Evolutionary conservation across 2,329 filamentous ascomycete species (phyloP).

Genomic region (Laburnicola sp.): DNA sequence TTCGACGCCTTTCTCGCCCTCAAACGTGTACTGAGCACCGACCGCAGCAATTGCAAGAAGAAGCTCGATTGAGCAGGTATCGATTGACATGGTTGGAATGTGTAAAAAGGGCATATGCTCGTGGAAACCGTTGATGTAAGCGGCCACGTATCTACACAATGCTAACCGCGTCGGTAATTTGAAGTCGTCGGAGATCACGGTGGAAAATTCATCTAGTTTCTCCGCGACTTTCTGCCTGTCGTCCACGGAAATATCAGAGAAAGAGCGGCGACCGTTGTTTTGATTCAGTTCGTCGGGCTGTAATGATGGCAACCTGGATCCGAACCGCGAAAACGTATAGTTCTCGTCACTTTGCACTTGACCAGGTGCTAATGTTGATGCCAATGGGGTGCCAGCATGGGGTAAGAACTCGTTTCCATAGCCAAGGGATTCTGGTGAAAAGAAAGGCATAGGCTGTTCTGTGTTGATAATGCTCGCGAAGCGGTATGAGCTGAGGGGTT

Average conservation of each 20-base stretch:
- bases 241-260: constrained; percentile 42
- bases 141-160: constrained; percentile 68
- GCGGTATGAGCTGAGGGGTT: constrained; percentile 44
- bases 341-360: constrained; percentile 29
- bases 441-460: constrained; percentile 49
- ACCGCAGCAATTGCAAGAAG: constrained; percentile 69
- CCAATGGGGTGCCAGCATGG: constrained; percentile 11
- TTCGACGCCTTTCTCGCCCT: constrained; percentile 56
- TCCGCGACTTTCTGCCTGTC: constrained; percentile 55
- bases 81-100: constrained; percentile 65
- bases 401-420: constrained; percentile 34
- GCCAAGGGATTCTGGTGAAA: constrained; percentile 45
- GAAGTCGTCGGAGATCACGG: constrained; percentile 64
- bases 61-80: constrained; percentile 68
- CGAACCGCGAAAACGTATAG: constrained; percentile 44
- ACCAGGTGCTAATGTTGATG: constrained; percentile 16
- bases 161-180: constrained; percentile 70
- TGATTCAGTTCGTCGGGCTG: constrained; percentile 42
- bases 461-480: constrained; percentile 46
- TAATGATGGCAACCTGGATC: constrained; percentile 45
- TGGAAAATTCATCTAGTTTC: constrained; percentile 64
- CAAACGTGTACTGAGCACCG: constrained; percentile 66
- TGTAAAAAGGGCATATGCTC: constrained; percentile 67
- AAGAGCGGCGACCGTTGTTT: constrained; percentile 15
- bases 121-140: constrained; percentile 69